Conservation (phyloP, 768 basidiomycete species). For the Saitozyma podzolica region DNA sequence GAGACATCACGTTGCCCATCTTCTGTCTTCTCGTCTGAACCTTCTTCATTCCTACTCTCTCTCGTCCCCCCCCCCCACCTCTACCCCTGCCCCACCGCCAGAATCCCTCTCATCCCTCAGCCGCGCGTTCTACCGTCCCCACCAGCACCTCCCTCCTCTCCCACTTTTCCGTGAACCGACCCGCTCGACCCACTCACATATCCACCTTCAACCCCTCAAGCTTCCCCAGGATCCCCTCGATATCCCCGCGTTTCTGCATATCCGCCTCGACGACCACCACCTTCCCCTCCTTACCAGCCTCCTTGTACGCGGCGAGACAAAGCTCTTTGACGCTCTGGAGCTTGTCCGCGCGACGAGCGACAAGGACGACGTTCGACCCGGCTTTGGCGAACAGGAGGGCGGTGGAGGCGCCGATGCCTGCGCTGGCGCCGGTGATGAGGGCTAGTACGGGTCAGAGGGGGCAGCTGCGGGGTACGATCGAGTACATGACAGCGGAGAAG, state of each 20-base stretch:
- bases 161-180: background rate
- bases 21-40: too few relatives aligned
- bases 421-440: slow-evolving; percentile 83
- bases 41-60: too few relatives aligned
- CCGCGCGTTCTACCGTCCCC: too few relatives aligned
- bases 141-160: background rate
- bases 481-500: slow-evolving; percentile 76
- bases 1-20: too few relatives aligned
- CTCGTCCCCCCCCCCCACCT: too few relatives aligned
- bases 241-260: slow-evolving; percentile 68
- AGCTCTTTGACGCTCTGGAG: slow-evolving; percentile 69
- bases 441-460: slow-evolving; percentile 56
- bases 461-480: slow-evolving; percentile 62
- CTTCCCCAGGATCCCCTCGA: slow-evolving; percentile 66
- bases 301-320: slow-evolving; percentile 69
- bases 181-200: slow-evolving; percentile 59
- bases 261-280: slow-evolving; percentile 74
- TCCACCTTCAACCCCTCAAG: slow-evolving; percentile 70
- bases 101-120: too few relatives aligned
- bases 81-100: too few relatives aligned
- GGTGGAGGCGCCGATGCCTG: slow-evolving; percentile 81
- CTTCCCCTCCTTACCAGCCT: slow-evolving; percentile 68
- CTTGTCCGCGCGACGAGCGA: slow-evolving; percentile 74
- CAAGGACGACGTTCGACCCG: slow-evolving; percentile 81
- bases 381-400: slow-evolving; percentile 90